A percentile compares a stretch with the other conserved stretches of the same genome.
phyloP scores from a whole-genome alignment of 1,139 yeast genomes.

The Candida labiduridarum region DNA sequence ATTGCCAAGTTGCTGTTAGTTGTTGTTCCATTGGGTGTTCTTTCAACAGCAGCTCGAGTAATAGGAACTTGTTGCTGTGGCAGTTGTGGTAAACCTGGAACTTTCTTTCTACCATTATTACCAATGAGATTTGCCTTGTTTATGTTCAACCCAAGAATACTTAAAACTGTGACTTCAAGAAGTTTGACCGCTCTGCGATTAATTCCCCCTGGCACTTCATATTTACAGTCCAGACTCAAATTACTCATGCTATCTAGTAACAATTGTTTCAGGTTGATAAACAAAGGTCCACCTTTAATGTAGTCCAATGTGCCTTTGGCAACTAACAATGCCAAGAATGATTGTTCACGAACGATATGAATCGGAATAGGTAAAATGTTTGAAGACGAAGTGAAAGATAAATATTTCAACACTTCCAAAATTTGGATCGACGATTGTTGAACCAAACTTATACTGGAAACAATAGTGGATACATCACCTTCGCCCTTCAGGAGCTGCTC shows the following conservation, averaged over 20 bases:
- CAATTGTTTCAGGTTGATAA: slow-evolving; percentile 65
- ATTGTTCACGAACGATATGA: slow-evolving; percentile 68
- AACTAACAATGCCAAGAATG: slow-evolving; percentile 67
- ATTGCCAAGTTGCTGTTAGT: slow-evolving; percentile 9
- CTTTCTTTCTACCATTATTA: slow-evolving; percentile 20
- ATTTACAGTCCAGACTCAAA: slow-evolving; percentile 51
- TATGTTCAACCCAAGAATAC: slow-evolving; percentile 45
- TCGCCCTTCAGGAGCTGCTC: slow-evolving; percentile 35
- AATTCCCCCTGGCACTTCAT: slow-evolving; percentile 61
- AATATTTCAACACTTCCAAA: slow-evolving; percentile 56
- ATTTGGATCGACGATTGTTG: slow-evolving; percentile 77
- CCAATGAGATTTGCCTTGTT: slow-evolving; percentile 17
- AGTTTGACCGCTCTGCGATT: slow-evolving; percentile 57
- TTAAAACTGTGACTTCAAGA: slow-evolving; percentile 59
- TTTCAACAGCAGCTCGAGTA: slow-evolving; percentile 26
- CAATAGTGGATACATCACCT: slow-evolving; percentile 28
- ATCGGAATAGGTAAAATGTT: slow-evolving; percentile 64
- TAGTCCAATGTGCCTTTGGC: slow-evolving; percentile 83
- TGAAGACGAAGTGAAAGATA: slow-evolving; percentile 44
- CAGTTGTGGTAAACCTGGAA: neutral
- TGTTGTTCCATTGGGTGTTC: slow-evolving; percentile 17
- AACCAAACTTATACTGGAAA: slow-evolving; percentile 55
- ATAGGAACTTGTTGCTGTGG: slow-evolving; percentile 20
- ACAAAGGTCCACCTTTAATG: slow-evolving; percentile 79
- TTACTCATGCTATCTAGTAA: slow-evolving; percentile 51